These are phyloP conservation scores for Suillus occidentalis DNA, from an alignment of 768 basidiomycete species.

Conservation along the genomic window DNA sequence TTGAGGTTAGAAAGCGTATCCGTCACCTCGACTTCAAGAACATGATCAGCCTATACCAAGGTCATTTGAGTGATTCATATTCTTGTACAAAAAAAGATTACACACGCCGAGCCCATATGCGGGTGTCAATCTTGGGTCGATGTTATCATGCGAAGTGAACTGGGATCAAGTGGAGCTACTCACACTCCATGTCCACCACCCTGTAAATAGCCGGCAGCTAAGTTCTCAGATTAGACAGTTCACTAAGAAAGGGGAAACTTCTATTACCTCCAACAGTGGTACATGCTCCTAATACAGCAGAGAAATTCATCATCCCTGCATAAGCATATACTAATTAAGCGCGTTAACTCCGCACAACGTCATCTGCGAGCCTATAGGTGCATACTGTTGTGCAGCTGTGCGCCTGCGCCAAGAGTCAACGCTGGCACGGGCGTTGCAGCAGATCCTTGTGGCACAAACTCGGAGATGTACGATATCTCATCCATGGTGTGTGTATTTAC, in stretches of 20 bases:
- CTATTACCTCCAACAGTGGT: slow-evolving; percentile 21
- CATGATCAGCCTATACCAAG: slow-evolving; percentile 40
- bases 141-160: neutral
- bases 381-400: slow-evolving; percentile 16
- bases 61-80: neutral
- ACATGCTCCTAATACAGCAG: slow-evolving; percentile 20
- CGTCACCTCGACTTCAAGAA: slow-evolving; percentile 40
- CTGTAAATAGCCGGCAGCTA: slow-evolving; percentile 48
- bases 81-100: neutral
- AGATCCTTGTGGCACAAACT: slow-evolving; percentile 23
- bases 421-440: slow-evolving; percentile 15
- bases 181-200: slow-evolving; percentile 48
- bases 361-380: neutral
- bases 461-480: slow-evolving; percentile 13
- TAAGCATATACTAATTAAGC: slow-evolving; percentile 17
- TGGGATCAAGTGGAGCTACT: neutral
- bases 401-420: slow-evolving; percentile 20
- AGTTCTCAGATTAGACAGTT: neutral
- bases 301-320: slow-evolving; percentile 15
- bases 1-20: neutral
- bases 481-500: slow-evolving; percentile 21
- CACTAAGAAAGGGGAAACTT: neutral
- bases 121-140: slow-evolving; percentile 31
- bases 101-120: slow-evolving; percentile 43
- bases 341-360: neutral